A percentile compares a stretch with the other conserved stretches of the same genome.
These are phyloP conservation scores for Staphylotrichum longicolle DNA, from an alignment of 495 filamentous ascomycete species.

Conservation along the genomic window DNA sequence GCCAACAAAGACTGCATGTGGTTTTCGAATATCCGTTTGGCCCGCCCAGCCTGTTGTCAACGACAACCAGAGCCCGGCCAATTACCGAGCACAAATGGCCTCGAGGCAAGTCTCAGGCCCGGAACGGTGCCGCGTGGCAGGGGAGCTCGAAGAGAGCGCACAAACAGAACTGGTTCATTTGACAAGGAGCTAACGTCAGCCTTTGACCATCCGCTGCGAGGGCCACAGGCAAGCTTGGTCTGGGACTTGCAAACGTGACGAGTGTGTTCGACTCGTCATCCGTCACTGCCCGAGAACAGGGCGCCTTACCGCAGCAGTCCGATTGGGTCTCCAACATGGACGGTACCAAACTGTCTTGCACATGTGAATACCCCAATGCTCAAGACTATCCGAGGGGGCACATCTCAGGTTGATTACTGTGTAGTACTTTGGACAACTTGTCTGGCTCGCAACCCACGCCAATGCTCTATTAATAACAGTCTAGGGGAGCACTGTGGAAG, in stretches of 20 bases:
- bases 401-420: no score
- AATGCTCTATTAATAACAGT: no score
- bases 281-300: not conserved
- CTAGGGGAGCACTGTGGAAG: no score
- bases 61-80: not conserved
- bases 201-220: not conserved
- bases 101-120: not conserved
- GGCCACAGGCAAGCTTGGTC: not conserved
- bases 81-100: not conserved
- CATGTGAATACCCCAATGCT: no score
- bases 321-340: not conserved
- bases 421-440: no score
- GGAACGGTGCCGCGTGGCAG: constrained; percentile 19
- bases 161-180: not conserved
- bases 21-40: not conserved
- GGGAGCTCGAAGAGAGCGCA: not conserved
- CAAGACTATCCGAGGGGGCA: no score
- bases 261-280: not conserved
- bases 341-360: not conserved
- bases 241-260: not conserved
- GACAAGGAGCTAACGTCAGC: constrained; percentile 1
- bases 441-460: no score
- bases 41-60: not conserved
- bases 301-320: not conserved
- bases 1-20: not conserved